Evolutionary conservation across 2,329 filamentous ascomycete species (phyloP).

Genomic region (Pseudogymnoascus sp.): DNA sequence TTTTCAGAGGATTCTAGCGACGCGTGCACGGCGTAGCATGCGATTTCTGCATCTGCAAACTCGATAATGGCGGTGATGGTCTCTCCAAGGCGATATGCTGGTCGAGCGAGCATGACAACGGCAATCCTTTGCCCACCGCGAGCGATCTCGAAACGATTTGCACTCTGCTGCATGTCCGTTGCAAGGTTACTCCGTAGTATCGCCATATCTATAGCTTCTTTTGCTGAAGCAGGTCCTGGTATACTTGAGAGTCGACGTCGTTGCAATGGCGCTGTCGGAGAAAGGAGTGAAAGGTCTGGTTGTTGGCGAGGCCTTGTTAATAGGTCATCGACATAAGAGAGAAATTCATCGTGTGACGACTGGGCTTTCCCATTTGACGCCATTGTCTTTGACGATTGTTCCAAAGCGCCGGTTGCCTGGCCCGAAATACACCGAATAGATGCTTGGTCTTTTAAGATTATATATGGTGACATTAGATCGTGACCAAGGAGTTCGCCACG

Average conservation of each 20-base stretch:
- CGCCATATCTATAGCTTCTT: slow-evolving; percentile 84
- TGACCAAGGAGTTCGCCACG: slow-evolving; percentile 85
- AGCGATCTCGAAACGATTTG: slow-evolving; percentile 93
- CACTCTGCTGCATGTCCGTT: slow-evolving; percentile 62
- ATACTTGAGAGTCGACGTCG: slow-evolving; percentile 49
- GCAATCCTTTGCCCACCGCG: slow-evolving; percentile 88
- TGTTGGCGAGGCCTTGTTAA: slow-evolving; percentile 52
- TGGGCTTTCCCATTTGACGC: slow-evolving; percentile 28
- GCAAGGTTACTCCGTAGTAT: slow-evolving; percentile 76
- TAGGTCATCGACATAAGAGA: slow-evolving; percentile 70
- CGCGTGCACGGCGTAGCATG: slow-evolving; percentile 78
- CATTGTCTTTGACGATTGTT: slow-evolving; percentile 11
- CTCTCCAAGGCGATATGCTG: slow-evolving; percentile 84
- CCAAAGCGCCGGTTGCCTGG: slow-evolving; percentile 15
- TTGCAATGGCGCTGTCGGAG: slow-evolving; percentile 55
- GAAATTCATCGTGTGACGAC: slow-evolving; percentile 55
- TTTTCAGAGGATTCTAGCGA: slow-evolving; percentile 82
- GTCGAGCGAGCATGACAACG: slow-evolving; percentile 79
- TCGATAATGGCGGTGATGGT: slow-evolving; percentile 78
- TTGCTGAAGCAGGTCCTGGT: slow-evolving; percentile 56
- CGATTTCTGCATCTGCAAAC: slow-evolving; percentile 68
- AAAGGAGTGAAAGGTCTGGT: slow-evolving; percentile 55
- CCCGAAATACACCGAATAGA: slow-evolving; percentile 23
- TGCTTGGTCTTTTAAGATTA: slow-evolving; percentile 79
- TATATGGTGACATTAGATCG: slow-evolving; percentile 90